Evolutionary conservation across 1,284 basidiomycete genomes (phyloP).

Genomic region (Kalmanozyma brasiliensis): DNA sequence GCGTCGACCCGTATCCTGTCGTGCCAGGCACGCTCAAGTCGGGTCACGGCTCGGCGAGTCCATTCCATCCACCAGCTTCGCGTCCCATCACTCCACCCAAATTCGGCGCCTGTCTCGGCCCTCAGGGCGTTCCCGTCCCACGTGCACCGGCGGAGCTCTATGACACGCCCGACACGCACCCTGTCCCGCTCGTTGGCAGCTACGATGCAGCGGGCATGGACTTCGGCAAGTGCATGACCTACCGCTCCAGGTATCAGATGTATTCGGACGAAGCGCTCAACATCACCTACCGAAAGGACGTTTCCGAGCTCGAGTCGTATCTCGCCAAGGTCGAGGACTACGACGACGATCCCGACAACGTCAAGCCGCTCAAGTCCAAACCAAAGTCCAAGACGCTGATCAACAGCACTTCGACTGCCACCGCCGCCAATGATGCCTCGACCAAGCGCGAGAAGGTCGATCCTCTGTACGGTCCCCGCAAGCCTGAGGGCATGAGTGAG

Average conservation of each 20-base stretch:
- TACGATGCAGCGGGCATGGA: conserved; percentile 62
- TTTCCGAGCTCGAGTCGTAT: conserved; percentile 52
- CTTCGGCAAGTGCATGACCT: conserved; percentile 65
- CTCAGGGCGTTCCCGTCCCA: conserved; percentile 55
- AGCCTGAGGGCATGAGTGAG: conserved; percentile 55
- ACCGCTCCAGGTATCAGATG: conserved; percentile 63
- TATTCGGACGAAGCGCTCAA: conserved; percentile 67
- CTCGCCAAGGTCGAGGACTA: conserved; percentile 55
- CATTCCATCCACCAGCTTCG: conserved; percentile 42
- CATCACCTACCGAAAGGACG: conserved; percentile 64
- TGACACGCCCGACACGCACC: conserved; percentile 65
- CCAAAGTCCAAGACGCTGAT: conserved; percentile 6
- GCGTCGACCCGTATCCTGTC: conserved; percentile 63
- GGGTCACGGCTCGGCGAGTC: conserved; percentile 21
- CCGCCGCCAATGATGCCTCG: conserved; percentile 5
- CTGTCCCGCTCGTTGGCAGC: conserved; percentile 63
- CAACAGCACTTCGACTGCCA: conserved; percentile 11
- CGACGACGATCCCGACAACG: conserved; percentile 65
- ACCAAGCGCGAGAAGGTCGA: conserved; percentile 50
- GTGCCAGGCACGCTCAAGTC: conserved; percentile 42
- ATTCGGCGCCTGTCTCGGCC: conserved; percentile 59
- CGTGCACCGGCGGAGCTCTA: conserved; percentile 55
- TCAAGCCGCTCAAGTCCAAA: conserved; percentile 50
- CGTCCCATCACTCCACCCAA: conserved; percentile 58
- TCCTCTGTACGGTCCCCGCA: conserved; percentile 59